These are phyloP conservation scores for Acacia confusa DNA, from an alignment of 306 rosid species.

Conservation along the genomic window DNA sequence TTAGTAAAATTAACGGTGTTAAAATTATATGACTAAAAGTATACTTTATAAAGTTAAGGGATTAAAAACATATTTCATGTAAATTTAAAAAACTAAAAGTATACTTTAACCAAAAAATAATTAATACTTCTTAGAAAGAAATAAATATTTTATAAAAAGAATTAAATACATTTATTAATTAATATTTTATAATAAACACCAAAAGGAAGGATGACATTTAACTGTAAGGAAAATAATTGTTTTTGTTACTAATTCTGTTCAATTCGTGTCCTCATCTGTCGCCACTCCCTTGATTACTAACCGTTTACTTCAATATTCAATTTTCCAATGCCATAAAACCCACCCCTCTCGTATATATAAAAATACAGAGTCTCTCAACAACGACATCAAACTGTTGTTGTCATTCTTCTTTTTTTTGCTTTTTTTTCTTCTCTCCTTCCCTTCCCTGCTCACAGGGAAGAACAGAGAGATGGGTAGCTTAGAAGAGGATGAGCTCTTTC, in stretches of 20 bases:
- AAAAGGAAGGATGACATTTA: no score
- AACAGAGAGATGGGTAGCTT: conserved; percentile 51
- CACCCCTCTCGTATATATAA: background rate
- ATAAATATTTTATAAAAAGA: no score
- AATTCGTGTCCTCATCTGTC: conserved; percentile 33
- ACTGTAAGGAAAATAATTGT: background rate
- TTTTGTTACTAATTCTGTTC: background rate
- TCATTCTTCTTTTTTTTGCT: background rate
- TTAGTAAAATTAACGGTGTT: no score
- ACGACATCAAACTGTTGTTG: background rate
- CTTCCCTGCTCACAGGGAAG: background rate
- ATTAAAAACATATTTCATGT: no score
- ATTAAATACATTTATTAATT: no score
- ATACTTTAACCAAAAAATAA: no score
- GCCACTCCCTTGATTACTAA: conserved; percentile 16
- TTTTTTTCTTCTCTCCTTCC: background rate
- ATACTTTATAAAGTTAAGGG: no score
- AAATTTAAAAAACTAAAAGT: no score
- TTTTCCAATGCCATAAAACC: conserved; percentile 35
- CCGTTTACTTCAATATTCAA: background rate
- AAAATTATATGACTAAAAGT: no score
- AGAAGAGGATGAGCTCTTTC: conserved; percentile 58
- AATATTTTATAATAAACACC: no score
- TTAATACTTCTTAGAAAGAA: no score
- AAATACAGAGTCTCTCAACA: background rate